Evolutionary conservation across 805 yeast species (phyloP), one percentile per base, ranked within the genome.

Genomic region (Ogataea salicorniae): DNA sequence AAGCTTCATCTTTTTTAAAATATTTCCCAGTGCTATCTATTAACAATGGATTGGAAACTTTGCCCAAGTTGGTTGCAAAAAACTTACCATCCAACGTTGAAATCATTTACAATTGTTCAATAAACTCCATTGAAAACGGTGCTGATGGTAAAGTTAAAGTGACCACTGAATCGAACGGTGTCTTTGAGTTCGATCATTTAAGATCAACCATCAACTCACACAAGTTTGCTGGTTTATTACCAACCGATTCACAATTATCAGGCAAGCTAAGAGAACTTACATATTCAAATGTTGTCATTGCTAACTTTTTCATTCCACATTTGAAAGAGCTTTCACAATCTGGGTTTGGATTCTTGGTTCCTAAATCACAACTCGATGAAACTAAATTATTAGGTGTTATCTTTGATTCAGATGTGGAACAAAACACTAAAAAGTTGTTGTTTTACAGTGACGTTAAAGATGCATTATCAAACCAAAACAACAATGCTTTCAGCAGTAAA

Each of bases 321-420:
- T 64, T 59, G 42, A 68, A 68, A 55, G 64, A 67, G 18, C 70
- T 79, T n/a, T 58, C 66, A 4, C 44, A 52, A 26, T 63, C 63
- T 48, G 96, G 97, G 36, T 92, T 92, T 73, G 99, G 99, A 1
- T 88, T 85, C 56, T 73, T 92, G 41, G 85, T 91, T 9, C 99
- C 99, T 7, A 71, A 73, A 50, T 51, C 66, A 4, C 51, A 56
- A 54, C 66, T 67, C 40, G 69, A 73, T 41, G 59, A 59, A 0
- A 81, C 83, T 53, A 71, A 77, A 17, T 67, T 90, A 15, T 70
- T 92, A 31, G 99, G 99, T 3, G 88, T 89, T 6, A 89, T 94
- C 17, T 92, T 84, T 67, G 98, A 92, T 64, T 87, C 96, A 1
- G 89, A 88, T 46, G 79, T 88, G 20, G 94, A 87, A 58, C 75